Evolutionary conservation across 2,329 filamentous ascomycete species (phyloP), one percentile per base, ranked within the genome.

Genomic region (Beauveria bassiana): DNA sequence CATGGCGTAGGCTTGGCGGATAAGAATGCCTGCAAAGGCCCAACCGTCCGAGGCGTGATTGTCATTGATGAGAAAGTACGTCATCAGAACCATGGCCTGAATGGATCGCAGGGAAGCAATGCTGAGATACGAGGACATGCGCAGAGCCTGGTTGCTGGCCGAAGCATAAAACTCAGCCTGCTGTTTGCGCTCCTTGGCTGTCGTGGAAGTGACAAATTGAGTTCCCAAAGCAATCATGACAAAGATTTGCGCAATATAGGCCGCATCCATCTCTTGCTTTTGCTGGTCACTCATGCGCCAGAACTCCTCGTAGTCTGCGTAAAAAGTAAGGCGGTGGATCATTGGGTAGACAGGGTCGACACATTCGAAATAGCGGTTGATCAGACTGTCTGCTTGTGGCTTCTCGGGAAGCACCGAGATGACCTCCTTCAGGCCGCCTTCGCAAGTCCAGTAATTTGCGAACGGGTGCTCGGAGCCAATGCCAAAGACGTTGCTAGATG

Each of bases 11-110:
- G 89, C 85, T 72, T 93, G 90, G 28, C 89, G 81, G 65, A 91
- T 86, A 24, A 91, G 73, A 28, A 93, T 87, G 6, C 90, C 90
- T 0, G 87, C 88, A 77, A 92, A 93, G 0, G 89, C 87, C 86
- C 89, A 93, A 1, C 89, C 90, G 70, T 93, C 90, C 0, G 87
- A 90, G 4, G 89, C 89, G 68, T 93, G 89, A 68, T 92, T 92
- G 72, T 93, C 89, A 68, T 93, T 93, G 77, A 93, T 92, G 42
- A 93, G 78, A 67, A 93, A 93, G 70, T 93, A 93, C 0, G 86
- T 86, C 63, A 92, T 86, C 61, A 93, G 74, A 0, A 92, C 86
- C 89, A 93, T 93, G 50, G 90, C 85, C 72, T 91, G 88, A 38
- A 93, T 85, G 1, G 88, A 89, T 26, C 85, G 79, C 55, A 91